phyloP scores from a whole-genome alignment of 495 filamentous ascomycete genomes.

The Immersiella caudata region DNA sequence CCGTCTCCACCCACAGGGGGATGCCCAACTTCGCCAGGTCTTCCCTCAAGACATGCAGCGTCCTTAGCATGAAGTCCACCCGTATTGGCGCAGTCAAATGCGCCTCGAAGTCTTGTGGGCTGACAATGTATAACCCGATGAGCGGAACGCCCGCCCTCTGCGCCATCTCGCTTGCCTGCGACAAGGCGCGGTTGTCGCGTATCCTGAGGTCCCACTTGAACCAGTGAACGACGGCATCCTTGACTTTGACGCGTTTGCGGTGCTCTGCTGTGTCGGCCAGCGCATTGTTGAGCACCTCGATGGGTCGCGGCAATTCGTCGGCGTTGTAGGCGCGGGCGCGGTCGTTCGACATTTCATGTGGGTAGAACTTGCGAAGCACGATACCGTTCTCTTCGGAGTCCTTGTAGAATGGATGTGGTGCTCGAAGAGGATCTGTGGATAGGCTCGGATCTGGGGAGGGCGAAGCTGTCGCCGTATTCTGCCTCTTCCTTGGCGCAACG shows the following conservation, averaged over 20 bases:
- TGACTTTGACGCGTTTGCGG: slow-evolving; percentile 51
- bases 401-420: slow-evolving; percentile 45
- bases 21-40: slow-evolving; percentile 75
- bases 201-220: slow-evolving; percentile 82
- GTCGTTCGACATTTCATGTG: slow-evolving; percentile 78
- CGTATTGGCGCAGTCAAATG: slow-evolving; percentile 72
- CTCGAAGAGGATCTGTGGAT: slow-evolving; percentile 34
- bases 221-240: slow-evolving; percentile 82
- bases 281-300: slow-evolving; percentile 61
- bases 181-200: slow-evolving; percentile 73
- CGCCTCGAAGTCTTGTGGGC: slow-evolving; percentile 83
- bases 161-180: slow-evolving; percentile 67
- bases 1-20: slow-evolving; percentile 74
- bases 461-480: slow-evolving; percentile 14
- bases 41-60: slow-evolving; percentile 62
- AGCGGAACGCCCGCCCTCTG: slow-evolving; percentile 66
- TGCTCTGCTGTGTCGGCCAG: slow-evolving; percentile 53
- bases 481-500: slow-evolving; percentile 30
- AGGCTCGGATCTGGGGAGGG: slow-evolving; percentile 5
- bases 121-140: slow-evolving; percentile 77
- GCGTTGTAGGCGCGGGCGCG: slow-evolving; percentile 72
- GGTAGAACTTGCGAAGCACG: slow-evolving; percentile 79
- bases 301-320: slow-evolving; percentile 67
- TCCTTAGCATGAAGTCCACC: slow-evolving; percentile 79
- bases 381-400: slow-evolving; percentile 68